Base-by-base conservation (phyloP, 2,329 filamentous ascomycete species). In the Xylaria sp. region DNA sequence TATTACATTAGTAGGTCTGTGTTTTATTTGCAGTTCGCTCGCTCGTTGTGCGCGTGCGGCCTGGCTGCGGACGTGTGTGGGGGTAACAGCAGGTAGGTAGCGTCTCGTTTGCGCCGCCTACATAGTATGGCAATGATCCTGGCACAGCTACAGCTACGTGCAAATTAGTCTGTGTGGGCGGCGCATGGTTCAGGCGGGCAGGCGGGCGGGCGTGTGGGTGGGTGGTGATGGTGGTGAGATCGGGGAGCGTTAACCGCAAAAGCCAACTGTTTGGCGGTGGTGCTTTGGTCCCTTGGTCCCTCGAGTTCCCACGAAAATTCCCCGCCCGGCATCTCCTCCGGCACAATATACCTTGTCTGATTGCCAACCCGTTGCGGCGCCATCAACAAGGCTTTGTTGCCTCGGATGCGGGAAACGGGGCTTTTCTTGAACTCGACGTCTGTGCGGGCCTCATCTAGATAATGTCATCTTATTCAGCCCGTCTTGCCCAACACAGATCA, bases 381-480 rank as follows among this genome's bases (percentile, higher is more conserved):
- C 59, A 57, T 62, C 54, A 47, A 72, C 65, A 74, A 73, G 69
- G 65, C 74, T 68, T 74, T 77, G 70, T 76, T 71, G 71, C 63
- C 71, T 69, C 71, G 71, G 72, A 71, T 66, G 71, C 73, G 75
- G 73, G 70, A 74, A 71, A 74, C 69, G 73, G 73, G 75, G 74
- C 70, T 74, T 74, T 72, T 75, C 69, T 72, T 70, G 69, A 73
- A 73, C 69, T 66, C 71, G 73, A 74, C 59, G 77, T 78, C 77
- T 78, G 76, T 78, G 77, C 77, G 76, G 71, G 71, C 71, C 69
- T 74, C 70, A 66, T 73, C 70, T 66, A 65, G 48, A 60, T 54
- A 71, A 70, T 69, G 58, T 71, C 44, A 6, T 48, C 18, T 58
- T 23, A 44, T 58, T 53, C 66, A 69, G 58, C 69, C 69, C 68